These are phyloP conservation scores for Chytriomyces sp. DNA, from an alignment of 192 early-diverging fungal species.

Conservation along the genomic window DNA sequence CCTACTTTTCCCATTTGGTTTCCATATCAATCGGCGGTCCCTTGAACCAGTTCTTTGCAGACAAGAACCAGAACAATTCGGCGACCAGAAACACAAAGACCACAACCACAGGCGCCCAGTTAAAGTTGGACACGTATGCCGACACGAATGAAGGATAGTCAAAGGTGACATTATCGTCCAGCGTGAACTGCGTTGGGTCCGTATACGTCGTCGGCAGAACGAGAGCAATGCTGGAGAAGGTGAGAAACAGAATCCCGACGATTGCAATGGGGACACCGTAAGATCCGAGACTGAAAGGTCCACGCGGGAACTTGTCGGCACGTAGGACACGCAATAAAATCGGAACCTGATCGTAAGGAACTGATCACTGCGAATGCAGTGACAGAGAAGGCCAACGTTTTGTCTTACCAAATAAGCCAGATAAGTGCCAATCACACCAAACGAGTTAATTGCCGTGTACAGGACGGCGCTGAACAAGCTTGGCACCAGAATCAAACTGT, in stretches of 20 bases:
- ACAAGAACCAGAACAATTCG: conserved; percentile 7
- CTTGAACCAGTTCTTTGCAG: conserved; percentile 15
- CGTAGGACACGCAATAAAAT: conserved; percentile 6
- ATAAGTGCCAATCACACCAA: conserved; percentile 24
- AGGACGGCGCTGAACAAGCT: background rate
- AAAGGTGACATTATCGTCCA: background rate
- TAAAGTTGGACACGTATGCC: conserved; percentile 18
- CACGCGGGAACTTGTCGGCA: background rate
- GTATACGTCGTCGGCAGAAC: conserved; percentile 22
- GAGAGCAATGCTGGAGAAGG: conserved; percentile 11
- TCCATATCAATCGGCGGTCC: conserved; percentile 9
- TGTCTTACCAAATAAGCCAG: background rate
- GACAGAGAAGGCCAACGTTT: background rate
- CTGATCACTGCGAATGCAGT: background rate
- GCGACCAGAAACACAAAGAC: background rate
- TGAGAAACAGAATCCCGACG: background rate
- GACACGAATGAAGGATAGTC: background rate
- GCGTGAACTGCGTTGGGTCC: background rate
- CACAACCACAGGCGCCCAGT: conserved; percentile 19
- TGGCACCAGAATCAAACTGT: conserved; percentile 14
- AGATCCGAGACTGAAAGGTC: conserved; percentile 1
- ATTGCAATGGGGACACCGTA: conserved; percentile 11
- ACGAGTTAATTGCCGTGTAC: conserved; percentile 16
- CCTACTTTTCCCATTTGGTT: conserved; percentile 9
- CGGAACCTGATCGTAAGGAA: background rate